phyloP scores from a whole-genome alignment of 2,329 filamentous ascomycete species.

The Kalaharituber pfeilii region DNA sequence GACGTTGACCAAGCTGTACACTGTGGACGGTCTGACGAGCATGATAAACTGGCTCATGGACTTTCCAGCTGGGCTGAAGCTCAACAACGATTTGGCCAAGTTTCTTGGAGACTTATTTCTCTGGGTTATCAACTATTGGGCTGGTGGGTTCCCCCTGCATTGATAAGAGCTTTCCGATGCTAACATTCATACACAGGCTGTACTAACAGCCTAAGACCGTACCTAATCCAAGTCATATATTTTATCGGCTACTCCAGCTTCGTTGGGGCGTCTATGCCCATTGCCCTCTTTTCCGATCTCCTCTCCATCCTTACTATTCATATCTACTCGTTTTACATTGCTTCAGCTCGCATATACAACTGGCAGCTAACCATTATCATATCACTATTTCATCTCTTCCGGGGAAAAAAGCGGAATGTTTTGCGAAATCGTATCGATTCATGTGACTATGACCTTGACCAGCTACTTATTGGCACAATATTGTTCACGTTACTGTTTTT shows the following conservation, averaged over 20 bases:
- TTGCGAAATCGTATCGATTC: constrained; percentile 94
- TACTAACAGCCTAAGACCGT: constrained; percentile 42
- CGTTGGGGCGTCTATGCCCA: constrained; percentile 89
- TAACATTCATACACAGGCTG: constrained; percentile 8
- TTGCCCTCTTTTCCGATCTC: constrained; percentile 86
- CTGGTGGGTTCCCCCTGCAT: constrained; percentile 28
- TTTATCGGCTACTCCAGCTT: constrained; percentile 91
- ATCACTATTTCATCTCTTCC: constrained; percentile 95
- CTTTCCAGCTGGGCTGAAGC: constrained; percentile 83
- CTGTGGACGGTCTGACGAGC: constrained; percentile 67
- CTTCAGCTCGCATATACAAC: constrained; percentile 90
- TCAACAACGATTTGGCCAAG: constrained; percentile 82
- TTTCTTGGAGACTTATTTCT: constrained; percentile 91
- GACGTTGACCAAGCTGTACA: constrained; percentile 42
- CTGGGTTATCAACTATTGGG: constrained; percentile 98
- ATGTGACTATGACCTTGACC: constrained; percentile 95
- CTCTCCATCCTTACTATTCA: constrained; percentile 82
- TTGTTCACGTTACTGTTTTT: constrained; percentile 93
- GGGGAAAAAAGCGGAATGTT: constrained; percentile 94
- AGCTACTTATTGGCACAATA: constrained; percentile 88
- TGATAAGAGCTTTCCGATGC: neutral
- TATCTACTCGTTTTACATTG: constrained; percentile 96
- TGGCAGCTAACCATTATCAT: constrained; percentile 96
- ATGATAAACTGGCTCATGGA: constrained; percentile 94
- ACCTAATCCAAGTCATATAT: constrained; percentile 72